Conservation (phyloP, 345 rosid genomes). For the Melaleuca alternifolia region DNA sequence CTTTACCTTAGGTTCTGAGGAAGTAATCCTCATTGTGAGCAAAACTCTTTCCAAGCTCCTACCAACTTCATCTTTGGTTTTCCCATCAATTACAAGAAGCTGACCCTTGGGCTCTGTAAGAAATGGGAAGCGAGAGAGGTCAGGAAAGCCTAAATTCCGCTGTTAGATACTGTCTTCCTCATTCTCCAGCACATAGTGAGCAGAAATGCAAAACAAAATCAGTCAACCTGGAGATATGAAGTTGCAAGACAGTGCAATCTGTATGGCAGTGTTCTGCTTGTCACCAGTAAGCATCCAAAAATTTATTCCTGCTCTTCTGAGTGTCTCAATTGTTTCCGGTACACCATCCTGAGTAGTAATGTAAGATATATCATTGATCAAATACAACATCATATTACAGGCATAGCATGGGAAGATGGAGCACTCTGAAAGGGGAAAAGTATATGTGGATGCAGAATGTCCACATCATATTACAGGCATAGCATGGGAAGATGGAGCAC, state of each 20-base stretch:
- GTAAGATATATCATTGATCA: not conserved
- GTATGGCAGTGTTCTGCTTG: constrained; percentile 94
- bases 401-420: not conserved
- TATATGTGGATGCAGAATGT: not conserved
- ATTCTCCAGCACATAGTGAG: not conserved
- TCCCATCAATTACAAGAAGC: constrained; percentile 88
- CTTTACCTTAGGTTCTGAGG: constrained; percentile 88
- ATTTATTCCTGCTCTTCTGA: constrained; percentile 92
- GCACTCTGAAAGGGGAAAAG: not conserved
- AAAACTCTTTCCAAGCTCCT: constrained; percentile 88
- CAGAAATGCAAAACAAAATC: not conserved
- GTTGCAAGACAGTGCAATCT: constrained; percentile 97
- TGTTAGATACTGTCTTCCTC: not conserved
- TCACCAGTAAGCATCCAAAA: constrained; percentile 99
- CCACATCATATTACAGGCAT: not conserved
- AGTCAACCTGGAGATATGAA: constrained; percentile 85
- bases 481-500: not conserved
- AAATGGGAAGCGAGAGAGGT: not conserved
- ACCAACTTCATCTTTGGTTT: constrained; percentile 79
- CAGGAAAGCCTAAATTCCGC: not conserved
- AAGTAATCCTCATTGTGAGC: constrained; percentile 89
- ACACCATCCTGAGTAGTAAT: constrained; percentile 75
- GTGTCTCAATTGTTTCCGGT: constrained; percentile 87
- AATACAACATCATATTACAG: not conserved
- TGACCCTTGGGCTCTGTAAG: constrained; percentile 92